phyloP scores from a whole-genome alignment of 257 asterid genomes.

The Thymus quinquecostatus region DNA sequence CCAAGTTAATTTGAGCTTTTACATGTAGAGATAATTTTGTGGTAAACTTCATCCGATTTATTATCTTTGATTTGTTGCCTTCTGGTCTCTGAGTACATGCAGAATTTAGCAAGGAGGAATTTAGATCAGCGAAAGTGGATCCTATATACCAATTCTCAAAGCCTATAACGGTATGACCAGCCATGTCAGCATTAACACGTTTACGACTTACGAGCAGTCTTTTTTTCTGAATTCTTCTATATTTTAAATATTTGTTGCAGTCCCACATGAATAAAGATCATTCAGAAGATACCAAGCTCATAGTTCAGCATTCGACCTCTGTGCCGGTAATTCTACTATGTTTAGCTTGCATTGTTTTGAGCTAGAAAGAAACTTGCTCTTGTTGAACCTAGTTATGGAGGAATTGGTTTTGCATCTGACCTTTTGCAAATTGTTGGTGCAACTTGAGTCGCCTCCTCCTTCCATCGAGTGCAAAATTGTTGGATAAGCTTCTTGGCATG shows the following conservation, averaged over 20 bases:
- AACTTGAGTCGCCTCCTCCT: background rate
- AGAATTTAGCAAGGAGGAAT: constrained; percentile 82
- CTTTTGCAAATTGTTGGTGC: background rate
- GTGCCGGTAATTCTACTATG: constrained; percentile 61
- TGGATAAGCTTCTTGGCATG: no score
- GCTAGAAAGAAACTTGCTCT: background rate
- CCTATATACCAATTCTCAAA: constrained; percentile 85
- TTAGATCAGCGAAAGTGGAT: constrained; percentile 75
- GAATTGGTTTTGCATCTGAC: constrained; percentile 2
- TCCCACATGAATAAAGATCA: constrained; percentile 99
- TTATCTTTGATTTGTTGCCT: constrained; percentile 21
- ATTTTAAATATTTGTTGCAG: constrained; percentile 43
- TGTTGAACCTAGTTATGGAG: background rate
- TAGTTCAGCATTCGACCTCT: constrained; percentile 80
- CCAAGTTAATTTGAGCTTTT: constrained; percentile 5
- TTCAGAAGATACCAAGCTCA: constrained; percentile 79
- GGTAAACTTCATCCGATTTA: constrained; percentile 11
- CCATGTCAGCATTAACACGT: constrained; percentile 9
- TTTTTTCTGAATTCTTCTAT: constrained; percentile 20
- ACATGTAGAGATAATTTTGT: constrained; percentile 11
- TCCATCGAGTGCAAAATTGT: no score
- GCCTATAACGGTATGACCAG: constrained; percentile 71
- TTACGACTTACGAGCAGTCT: background rate
- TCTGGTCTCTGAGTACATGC: constrained; percentile 36
- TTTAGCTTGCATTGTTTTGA: constrained; percentile 5